Evolutionary conservation across 257 asterid genomes (phyloP), one percentile per base, ranked within the genome.

Genomic region (Ilex aquifolium): DNA sequence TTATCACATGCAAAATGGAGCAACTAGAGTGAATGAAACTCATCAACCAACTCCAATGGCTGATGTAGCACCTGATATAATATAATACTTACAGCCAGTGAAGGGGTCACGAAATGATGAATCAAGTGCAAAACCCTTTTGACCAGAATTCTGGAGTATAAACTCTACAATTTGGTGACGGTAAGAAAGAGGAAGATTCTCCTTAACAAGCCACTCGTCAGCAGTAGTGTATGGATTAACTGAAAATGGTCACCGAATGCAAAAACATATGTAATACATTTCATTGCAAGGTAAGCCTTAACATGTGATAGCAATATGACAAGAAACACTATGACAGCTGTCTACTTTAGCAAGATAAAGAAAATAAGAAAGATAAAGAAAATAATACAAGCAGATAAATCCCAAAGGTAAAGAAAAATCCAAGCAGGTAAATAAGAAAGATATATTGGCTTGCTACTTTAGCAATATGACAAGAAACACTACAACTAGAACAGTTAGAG

Each of bases 141-240:
- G 97, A 65, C 96, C 95, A 53, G 87, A 64, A 73, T 88, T 88
- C 78, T 91, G 94, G 66, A 85, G 75, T 69, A 91, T 91, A 77
- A 90, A 93, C 60, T 90, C 96, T 68, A 90, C 97, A 75, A 93
- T 72, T 83, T 93, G 99, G 60, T 90, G 88, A 68, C 97, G 96
- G 69, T 79, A 93, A 51, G 96, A 78, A 70, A 87, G 77, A 44
- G 99, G 99, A 56, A 93, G 85, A 72, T 85, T 81, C 81, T 93
- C 95, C 59, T 87, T 82, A 70, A 93, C 82, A 39, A 93, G 86
- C 99, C 99, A 93, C 82, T 84, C 83, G 65, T 93, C 99, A 70
- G 99, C 97, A 75, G 77, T 87, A 49, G 73, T 85, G 69, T 93
- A 93, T 66, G 96, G 99, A 75, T 85, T 86, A 73, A 90, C 99